Conservation (phyloP, 768 basidiomycete genomes). For the Hebeloma cylindrosporum region DNA sequence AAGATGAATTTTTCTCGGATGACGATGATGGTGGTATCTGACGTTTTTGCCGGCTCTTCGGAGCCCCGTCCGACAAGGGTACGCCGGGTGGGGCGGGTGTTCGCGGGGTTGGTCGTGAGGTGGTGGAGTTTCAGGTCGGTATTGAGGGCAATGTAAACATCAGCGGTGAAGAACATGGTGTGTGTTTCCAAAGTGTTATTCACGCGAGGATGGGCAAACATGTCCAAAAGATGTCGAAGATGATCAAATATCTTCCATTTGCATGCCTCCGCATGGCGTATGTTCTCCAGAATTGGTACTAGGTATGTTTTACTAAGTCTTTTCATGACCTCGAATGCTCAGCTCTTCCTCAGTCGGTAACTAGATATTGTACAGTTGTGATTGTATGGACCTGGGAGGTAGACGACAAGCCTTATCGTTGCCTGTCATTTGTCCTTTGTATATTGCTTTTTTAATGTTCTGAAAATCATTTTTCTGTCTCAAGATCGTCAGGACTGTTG, state of each 20-base stretch:
- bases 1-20: constrained; percentile 83
- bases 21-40: constrained; percentile 78
- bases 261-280: constrained; percentile 13
- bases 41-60: constrained; percentile 84
- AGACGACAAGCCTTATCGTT: too few relatives aligned
- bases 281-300: constrained; percentile 13
- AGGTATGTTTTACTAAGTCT: constrained; percentile 12
- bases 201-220: constrained; percentile 7
- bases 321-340: not conserved
- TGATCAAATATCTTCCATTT: constrained; percentile 13
- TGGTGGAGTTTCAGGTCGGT: constrained; percentile 8
- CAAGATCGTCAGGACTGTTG: too few relatives aligned
- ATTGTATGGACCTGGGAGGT: too few relatives aligned
- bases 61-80: constrained; percentile 69
- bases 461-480: too few relatives aligned
- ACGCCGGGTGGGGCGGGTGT: constrained; percentile 68
- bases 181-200: constrained; percentile 7
- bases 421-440: too few relatives aligned
- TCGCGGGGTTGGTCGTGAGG: too few relatives aligned
- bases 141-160: constrained; percentile 4
- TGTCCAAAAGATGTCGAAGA: constrained; percentile 7
- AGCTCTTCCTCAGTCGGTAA: not conserved
- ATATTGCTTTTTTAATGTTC: too few relatives aligned
- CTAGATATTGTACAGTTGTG: constrained; percentile 11
- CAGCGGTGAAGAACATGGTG: constrained; percentile 1